phyloP scores from a whole-genome alignment of 352 stramenopile genomes.

The Saprolegnia diclina region DNA sequence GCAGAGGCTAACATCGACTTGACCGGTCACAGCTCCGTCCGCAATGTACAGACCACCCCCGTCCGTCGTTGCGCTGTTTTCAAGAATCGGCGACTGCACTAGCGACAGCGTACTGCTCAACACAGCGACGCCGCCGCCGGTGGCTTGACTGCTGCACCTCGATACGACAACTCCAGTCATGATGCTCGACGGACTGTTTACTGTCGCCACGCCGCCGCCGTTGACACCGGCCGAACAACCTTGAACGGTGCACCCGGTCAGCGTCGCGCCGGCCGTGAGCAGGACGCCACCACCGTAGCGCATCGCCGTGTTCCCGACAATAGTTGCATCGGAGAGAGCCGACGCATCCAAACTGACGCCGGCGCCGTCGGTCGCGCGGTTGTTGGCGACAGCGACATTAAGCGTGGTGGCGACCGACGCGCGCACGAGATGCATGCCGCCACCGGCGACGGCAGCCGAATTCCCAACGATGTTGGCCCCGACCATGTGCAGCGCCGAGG shows the following conservation, averaged over 20 bases:
- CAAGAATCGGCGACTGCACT: slow-evolving; percentile 2
- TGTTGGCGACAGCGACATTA: background rate
- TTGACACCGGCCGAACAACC: background rate
- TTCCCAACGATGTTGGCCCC: background rate
- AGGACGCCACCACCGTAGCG: slow-evolving; percentile 33
- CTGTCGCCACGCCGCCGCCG: slow-evolving; percentile 27
- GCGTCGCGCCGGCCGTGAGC: slow-evolving; percentile 9
- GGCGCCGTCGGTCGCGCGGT: background rate
- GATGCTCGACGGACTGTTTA: background rate
- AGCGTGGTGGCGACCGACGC: background rate
- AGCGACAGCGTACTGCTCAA: background rate
- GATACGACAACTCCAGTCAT: background rate
- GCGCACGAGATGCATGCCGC: background rate
- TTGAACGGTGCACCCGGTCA: background rate
- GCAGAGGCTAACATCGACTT: background rate
- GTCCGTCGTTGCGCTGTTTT: background rate
- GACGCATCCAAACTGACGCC: background rate
- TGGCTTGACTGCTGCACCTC: background rate
- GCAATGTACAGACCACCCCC: slow-evolving; percentile 30
- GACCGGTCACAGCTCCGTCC: background rate
- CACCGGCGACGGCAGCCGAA: background rate
- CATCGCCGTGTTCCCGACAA: slow-evolving; percentile 24
- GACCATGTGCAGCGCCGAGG: no score
- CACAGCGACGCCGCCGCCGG: background rate
- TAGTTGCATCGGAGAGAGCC: background rate